Evolutionary conservation across 176 grass and related monocot species (phyloP).

Genomic region (Triticum urartu): DNA sequence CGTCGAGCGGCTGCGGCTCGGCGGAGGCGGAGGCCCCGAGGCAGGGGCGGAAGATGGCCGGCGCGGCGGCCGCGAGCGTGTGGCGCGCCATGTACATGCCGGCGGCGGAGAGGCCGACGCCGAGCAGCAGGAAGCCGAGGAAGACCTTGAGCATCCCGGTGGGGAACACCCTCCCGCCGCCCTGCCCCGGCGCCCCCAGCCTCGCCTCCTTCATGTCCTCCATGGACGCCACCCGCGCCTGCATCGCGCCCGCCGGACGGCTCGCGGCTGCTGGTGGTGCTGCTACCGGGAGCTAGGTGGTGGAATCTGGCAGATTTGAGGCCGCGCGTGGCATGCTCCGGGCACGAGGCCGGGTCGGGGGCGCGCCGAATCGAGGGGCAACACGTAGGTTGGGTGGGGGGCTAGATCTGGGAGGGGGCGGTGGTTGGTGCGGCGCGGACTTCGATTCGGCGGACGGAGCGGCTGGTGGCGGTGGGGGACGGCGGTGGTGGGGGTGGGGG

Average conservation of each 20-base stretch:
- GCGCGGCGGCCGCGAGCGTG: constrained; percentile 48
- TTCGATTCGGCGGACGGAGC: neutral
- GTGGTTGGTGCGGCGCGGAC: constrained; percentile 22
- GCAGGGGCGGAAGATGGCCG: constrained; percentile 65
- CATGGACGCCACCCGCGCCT: constrained; percentile 64
- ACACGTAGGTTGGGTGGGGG: neutral
- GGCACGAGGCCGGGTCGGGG: constrained; percentile 26
- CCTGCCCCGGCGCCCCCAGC: constrained; percentile 38
- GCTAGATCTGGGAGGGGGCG: constrained; percentile 32
- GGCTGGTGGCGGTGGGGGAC: constrained; percentile 11
- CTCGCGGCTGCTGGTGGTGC: neutral
- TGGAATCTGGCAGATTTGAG: constrained; percentile 33
- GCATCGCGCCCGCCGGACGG: constrained; percentile 35
- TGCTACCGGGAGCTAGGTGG: neutral
- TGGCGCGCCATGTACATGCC: constrained; percentile 80
- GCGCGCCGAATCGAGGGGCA: constrained; percentile 30
- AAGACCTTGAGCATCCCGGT: constrained; percentile 68
- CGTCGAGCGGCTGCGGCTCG: constrained; percentile 6
- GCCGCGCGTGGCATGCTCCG: constrained; percentile 16
- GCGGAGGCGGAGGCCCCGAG: constrained; percentile 12
- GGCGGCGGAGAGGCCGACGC: constrained; percentile 61
- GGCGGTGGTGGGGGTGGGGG: neutral
- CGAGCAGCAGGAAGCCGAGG: constrained; percentile 65
- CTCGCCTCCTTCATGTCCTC: constrained; percentile 83
- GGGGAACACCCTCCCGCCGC: constrained; percentile 40